Evolutionary conservation across 768 basidiomycete species (phyloP).

Genomic region (Boletus coccyginus): DNA sequence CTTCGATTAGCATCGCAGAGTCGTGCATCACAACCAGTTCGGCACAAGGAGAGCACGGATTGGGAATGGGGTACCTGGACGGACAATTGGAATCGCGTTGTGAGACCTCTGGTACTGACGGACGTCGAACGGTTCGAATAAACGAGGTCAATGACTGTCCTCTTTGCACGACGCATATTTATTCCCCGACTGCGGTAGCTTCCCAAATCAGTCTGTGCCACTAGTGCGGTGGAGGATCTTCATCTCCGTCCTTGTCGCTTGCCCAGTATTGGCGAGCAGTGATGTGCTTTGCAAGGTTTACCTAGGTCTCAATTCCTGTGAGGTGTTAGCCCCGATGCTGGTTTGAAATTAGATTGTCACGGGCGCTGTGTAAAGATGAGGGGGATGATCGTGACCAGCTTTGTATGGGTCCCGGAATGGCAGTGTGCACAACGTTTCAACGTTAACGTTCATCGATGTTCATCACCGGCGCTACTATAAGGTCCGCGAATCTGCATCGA

Average conservation of each 20-base stretch:
- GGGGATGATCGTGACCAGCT: too few relatives aligned
- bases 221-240: not conserved
- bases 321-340: not conserved
- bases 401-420: too few relatives aligned
- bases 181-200: not conserved
- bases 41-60: constrained; percentile 23
- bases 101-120: constrained; percentile 54
- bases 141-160: not conserved
- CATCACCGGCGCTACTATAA: not conserved
- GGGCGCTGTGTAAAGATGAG: too few relatives aligned
- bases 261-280: not conserved
- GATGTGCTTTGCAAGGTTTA: not conserved
- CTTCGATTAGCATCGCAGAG: constrained; percentile 36
- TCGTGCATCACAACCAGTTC: constrained; percentile 19
- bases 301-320: not conserved
- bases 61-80: constrained; percentile 79
- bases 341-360: not conserved
- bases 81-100: constrained; percentile 75
- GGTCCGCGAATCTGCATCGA: not conserved
- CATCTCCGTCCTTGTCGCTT: not conserved
- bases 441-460: too few relatives aligned
- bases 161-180: not conserved
- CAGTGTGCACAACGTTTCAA: too few relatives aligned
- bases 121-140: constrained; percentile 28
- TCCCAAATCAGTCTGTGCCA: not conserved